A percentile compares a stretch with the other conserved stretches of the same genome.
Evolutionary conservation across 495 filamentous ascomycete genomes (phyloP).

Genomic region (Hyaloscypha bicolor): DNA sequence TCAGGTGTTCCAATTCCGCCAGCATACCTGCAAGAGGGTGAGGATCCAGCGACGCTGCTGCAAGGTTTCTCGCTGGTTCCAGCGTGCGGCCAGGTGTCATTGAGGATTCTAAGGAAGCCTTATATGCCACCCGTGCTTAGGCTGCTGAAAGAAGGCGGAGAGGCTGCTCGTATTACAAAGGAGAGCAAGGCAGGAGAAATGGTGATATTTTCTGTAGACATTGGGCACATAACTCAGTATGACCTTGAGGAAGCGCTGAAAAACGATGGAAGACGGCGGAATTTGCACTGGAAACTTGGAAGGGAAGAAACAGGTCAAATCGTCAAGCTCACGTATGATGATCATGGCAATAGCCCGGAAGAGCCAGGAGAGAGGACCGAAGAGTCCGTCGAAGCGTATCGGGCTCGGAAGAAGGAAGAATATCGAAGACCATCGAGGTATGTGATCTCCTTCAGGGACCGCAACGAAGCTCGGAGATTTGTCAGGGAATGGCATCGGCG

Average conservation of each 20-base stretch:
- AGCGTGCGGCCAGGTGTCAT: slow-evolving; percentile 32
- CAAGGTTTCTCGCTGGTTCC: slow-evolving; percentile 56
- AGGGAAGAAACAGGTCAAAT: neutral
- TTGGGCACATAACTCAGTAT: slow-evolving; percentile 32
- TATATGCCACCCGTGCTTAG: slow-evolving; percentile 24
- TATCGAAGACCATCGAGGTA: slow-evolving; percentile 39
- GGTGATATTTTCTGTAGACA: slow-evolving; percentile 50
- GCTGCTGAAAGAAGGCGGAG: slow-evolving; percentile 35
- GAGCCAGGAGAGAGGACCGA: neutral
- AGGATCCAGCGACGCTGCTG: slow-evolving; percentile 46
- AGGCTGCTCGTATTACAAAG: slow-evolving; percentile 14
- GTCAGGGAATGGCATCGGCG: slow-evolving; percentile 57
- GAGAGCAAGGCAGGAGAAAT: slow-evolving; percentile 28
- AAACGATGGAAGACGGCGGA: slow-evolving; percentile 46
- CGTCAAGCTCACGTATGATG: neutral
- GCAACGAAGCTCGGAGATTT: slow-evolving; percentile 56
- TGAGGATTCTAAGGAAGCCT: slow-evolving; percentile 29
- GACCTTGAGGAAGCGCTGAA: slow-evolving; percentile 41
- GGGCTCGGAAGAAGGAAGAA: neutral
- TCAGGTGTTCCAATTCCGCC: slow-evolving; percentile 37
- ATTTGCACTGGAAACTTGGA: slow-evolving; percentile 44
- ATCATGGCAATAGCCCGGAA: neutral
- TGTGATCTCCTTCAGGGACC: slow-evolving; percentile 50
- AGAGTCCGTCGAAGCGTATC: neutral
- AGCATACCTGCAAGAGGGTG: slow-evolving; percentile 40